Conservation (phyloP, 2,329 filamentous ascomycete species). For the Ophiosphaerella narmari region DNA sequence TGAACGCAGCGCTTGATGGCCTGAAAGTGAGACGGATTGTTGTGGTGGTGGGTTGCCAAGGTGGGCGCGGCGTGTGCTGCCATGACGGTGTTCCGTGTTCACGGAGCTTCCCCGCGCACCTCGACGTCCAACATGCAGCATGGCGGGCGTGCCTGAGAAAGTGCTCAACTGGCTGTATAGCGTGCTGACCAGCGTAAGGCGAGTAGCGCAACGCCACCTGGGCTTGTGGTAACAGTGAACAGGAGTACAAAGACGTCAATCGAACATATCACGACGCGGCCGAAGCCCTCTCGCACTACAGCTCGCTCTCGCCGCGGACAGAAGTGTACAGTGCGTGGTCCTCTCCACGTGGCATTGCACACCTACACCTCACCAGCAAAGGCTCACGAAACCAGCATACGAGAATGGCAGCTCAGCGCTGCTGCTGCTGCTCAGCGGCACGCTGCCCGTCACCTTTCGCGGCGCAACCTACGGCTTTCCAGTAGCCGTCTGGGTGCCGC, state of each 20-base stretch:
- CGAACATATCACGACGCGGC: conserved; percentile 91
- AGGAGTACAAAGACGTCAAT: conserved; percentile 95
- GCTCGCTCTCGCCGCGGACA: conserved; percentile 81
- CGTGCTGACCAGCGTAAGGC: conserved; percentile 65
- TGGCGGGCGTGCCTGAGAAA: conserved; percentile 79
- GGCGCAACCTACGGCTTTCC: conserved; percentile 90
- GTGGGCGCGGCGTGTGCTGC: conserved; percentile 13
- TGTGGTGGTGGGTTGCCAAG: conserved; percentile 22
- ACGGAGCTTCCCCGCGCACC: conserved; percentile 31
- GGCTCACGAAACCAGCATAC: conserved; percentile 65
- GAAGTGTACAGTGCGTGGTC: conserved; percentile 84
- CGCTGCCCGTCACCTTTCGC: conserved; percentile 87
- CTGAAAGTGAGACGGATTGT: not conserved
- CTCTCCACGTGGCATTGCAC: not conserved
- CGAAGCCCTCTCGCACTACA: conserved; percentile 76
- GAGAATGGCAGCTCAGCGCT: conserved; percentile 86
- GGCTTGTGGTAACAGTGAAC: conserved; percentile 1
- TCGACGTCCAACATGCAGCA: conserved; percentile 37
- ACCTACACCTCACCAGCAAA: conserved; percentile 1
- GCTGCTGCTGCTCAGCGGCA: conserved; percentile 83
- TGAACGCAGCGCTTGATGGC: too few relatives aligned
- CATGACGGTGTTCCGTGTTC: not conserved
- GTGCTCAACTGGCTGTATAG: conserved; percentile 95
- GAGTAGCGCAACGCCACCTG: too few relatives aligned
- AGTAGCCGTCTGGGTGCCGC: conserved; percentile 89